phyloP scores from a whole-genome alignment of 108 stramenopile species.

The Pseudonitzschia delicatissima region DNA sequence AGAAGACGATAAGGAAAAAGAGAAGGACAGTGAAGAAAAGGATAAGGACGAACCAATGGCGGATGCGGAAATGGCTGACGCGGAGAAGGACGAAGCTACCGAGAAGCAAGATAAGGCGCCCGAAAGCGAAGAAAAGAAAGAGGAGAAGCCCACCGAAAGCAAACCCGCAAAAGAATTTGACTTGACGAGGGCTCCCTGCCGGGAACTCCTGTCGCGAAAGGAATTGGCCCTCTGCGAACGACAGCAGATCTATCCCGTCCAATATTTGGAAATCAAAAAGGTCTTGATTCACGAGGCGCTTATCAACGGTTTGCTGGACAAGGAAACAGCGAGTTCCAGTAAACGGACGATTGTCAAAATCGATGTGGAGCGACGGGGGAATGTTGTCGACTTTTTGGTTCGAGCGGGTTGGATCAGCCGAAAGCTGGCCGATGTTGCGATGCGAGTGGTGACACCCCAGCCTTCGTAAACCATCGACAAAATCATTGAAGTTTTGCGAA shows the following conservation, averaged over 20 bases:
- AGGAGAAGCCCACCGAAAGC: background rate
- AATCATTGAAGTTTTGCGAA: too few relatives aligned
- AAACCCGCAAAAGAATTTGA: constrained; percentile 21
- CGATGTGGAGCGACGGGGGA: constrained; percentile 63
- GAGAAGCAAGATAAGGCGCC: background rate
- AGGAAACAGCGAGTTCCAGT: constrained; percentile 35
- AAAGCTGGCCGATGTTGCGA: constrained; percentile 23
- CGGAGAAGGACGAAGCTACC: background rate
- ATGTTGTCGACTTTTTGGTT: constrained; percentile 77
- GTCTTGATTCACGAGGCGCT: constrained; percentile 77
- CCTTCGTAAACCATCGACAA: too few relatives aligned
- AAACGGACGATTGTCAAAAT: constrained; percentile 60
- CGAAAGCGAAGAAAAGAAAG: constrained; percentile 5
- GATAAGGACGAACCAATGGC: background rate
- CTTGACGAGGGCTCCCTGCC: constrained; percentile 37
- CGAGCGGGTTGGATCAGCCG: constrained; percentile 78
- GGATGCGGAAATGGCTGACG: constrained; percentile 14
- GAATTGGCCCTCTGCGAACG: constrained; percentile 66
- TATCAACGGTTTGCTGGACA: constrained; percentile 51
- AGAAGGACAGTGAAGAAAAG: constrained; percentile 5
- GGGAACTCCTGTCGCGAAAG: constrained; percentile 61
- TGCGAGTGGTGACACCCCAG: constrained; percentile 24
- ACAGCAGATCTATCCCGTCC: constrained; percentile 53
- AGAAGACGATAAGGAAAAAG: background rate
- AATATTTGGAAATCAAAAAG: constrained; percentile 77